Evolutionary conservation across 495 filamentous ascomycete species (phyloP), one percentile per base, ranked within the genome.

Genomic region (Friedmanniomyces endolithicus): DNA sequence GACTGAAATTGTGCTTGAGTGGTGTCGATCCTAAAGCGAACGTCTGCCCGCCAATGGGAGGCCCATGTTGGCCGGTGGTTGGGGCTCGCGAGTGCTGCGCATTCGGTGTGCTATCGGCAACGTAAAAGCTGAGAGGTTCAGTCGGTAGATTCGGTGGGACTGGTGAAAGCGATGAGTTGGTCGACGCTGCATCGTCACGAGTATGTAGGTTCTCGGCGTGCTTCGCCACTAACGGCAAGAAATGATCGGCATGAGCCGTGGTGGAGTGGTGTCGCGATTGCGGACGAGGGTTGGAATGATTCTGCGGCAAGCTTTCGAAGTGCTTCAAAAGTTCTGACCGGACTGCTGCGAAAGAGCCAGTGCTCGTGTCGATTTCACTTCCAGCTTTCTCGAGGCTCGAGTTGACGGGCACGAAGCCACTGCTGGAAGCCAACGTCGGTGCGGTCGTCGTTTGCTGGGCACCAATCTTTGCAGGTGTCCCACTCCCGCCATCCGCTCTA

Each of bases 341-440:
- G 24, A 62, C 55, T 20, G 48, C 33, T 19, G 52, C 44, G 8
- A 50, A 46, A 7, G 65, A 65, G 16, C 23, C 22, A 14, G 34
- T 24, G 22, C 11, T 29, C 19, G 33, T 14, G 12, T 57, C 55
- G 9, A 27, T 37, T 0, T 50, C 49, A 1, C 40, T 41, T 46
- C 29, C 35, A 41, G 33, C 11, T 35, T n/a, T 33, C 7, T 39
- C 52, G 33, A 16, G 31, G 11, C 3, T 41, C 14, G 22, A 24
- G n/a, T 83, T 82, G 58, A 83, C 80, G 0, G 79, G 78, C 33
- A 78, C 71, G 64, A 83, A 83, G 17, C 80, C 78, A 33, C 54
- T 47, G 44, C 41, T 56, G 51, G 19, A 50, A 49, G 58, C 48
- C 50, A 56, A 49, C 24, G 59, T 34, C 25, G 62, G 54, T 48